These are phyloP conservation scores for Fusarium palustre DNA, from an alignment of 2,329 filamentous ascomycete genomes.

Conservation along the genomic window DNA sequence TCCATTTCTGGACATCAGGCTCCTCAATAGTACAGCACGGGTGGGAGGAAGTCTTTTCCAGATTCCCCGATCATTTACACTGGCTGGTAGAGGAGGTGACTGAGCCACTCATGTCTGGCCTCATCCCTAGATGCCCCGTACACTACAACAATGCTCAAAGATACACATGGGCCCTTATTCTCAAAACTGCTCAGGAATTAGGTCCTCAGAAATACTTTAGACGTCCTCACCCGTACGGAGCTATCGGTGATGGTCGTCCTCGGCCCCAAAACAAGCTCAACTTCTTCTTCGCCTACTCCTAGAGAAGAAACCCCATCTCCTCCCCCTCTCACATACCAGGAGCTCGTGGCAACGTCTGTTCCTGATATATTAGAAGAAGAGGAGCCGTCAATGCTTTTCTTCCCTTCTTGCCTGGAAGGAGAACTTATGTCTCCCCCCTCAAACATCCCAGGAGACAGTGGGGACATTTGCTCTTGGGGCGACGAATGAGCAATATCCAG, in stretches of 20 bases:
- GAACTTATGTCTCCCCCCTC: not conserved
- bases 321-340: not conserved
- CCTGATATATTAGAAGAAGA: not conserved
- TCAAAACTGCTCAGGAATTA: not conserved
- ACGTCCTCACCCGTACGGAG: not conserved
- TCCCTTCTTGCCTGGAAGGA: no score
- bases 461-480: not conserved
- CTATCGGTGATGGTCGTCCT: conserved; percentile 12
- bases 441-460: not conserved
- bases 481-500: not conserved
- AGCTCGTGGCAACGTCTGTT: not conserved
- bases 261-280: not conserved
- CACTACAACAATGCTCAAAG: not conserved
- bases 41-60: not conserved
- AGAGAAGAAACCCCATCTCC: not conserved
- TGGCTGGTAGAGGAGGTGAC: not conserved
- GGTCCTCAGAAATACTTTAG: not conserved
- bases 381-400: not conserved
- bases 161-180: not conserved
- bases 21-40: not conserved
- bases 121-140: not conserved
- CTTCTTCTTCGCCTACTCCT: not conserved
- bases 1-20: not conserved
- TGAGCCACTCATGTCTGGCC: not conserved
- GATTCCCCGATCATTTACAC: not conserved